phyloP scores from a whole-genome alignment of 2,329 filamentous ascomycete species.

The Fusarium aywerte region DNA sequence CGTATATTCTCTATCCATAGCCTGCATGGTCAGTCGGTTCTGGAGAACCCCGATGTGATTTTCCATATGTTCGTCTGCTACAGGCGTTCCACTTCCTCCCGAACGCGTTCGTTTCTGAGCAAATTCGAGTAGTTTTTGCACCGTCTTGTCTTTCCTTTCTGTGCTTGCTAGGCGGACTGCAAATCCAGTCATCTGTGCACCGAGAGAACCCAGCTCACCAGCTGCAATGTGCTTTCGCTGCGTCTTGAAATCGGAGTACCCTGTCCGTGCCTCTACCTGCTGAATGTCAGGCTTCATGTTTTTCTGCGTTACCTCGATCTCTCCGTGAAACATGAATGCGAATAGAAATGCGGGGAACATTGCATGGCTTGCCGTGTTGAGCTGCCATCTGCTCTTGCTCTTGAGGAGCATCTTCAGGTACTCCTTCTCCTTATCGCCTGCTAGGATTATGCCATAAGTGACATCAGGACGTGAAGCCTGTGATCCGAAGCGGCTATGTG shows the following conservation, averaged over 20 bases:
- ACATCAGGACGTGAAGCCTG: slow-evolving; percentile 17
- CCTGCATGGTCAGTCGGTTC: slow-evolving; percentile 51
- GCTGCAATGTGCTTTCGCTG: slow-evolving; percentile 45
- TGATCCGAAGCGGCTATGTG: slow-evolving; percentile 39
- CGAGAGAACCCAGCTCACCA: slow-evolving; percentile 48
- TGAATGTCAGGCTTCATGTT: slow-evolving; percentile 50
- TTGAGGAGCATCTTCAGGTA: slow-evolving; percentile 41
- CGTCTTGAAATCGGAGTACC: slow-evolving; percentile 50
- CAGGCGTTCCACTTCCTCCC: background rate
- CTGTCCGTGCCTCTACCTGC: slow-evolving; percentile 52
- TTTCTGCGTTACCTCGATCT: slow-evolving; percentile 49
- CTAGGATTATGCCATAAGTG: slow-evolving; percentile 51
- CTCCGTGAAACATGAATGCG: slow-evolving; percentile 49
- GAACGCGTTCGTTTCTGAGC: slow-evolving; percentile 29
- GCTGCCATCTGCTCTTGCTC: slow-evolving; percentile 45
- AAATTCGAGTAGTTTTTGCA: slow-evolving; percentile 51
- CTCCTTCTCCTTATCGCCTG: slow-evolving; percentile 41
- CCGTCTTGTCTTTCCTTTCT: slow-evolving; percentile 51
- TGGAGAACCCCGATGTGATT: slow-evolving; percentile 47
- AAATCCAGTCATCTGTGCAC: slow-evolving; percentile 50
- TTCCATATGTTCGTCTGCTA: slow-evolving; percentile 40
- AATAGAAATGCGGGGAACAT: slow-evolving; percentile 53
- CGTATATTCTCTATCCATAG: slow-evolving; percentile 51
- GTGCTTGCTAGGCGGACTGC: slow-evolving; percentile 53
- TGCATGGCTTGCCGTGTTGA: slow-evolving; percentile 42